Conservation (phyloP, 345 rosid species). For the Hibiscus mutabilis region DNA sequence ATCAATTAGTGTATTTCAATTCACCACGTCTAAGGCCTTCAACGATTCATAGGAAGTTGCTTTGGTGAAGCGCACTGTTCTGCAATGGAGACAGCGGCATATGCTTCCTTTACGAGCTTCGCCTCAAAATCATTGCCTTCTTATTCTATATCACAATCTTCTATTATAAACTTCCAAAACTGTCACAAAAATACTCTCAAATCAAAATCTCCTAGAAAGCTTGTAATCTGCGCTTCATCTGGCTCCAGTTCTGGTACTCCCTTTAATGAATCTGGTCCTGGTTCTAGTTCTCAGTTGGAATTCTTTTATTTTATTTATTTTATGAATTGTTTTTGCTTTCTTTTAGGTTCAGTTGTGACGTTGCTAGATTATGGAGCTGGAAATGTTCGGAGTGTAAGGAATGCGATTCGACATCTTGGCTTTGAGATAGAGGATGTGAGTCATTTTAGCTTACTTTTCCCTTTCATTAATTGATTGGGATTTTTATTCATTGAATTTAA, state of each 20-base stretch:
- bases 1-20: background rate
- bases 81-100: conserved; percentile 12
- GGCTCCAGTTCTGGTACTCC: conserved; percentile 50
- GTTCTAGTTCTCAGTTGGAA: conserved; percentile 10
- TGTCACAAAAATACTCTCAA: conserved; percentile 23
- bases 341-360: conserved; percentile 45
- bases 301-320: background rate
- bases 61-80: background rate
- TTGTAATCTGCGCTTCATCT: conserved; percentile 57
- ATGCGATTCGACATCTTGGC: conserved; percentile 77
- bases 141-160: conserved; percentile 17
- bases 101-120: conserved; percentile 6
- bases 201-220: conserved; percentile 31
- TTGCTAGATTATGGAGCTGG: conserved; percentile 97
- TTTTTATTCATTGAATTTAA: background rate
- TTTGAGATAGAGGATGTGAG: conserved; percentile 67
- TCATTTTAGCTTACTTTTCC: conserved; percentile 4
- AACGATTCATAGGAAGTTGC: background rate
- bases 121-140: conserved; percentile 1
- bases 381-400: conserved; percentile 83
- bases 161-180: conserved; percentile 22
- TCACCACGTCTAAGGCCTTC: background rate
- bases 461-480: background rate
- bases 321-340: background rate
- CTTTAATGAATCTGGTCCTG: background rate